These are phyloP conservation scores for Excoecaria cochinchinensis DNA, from an alignment of 345 rosid genomes.

Conservation along the genomic window DNA sequence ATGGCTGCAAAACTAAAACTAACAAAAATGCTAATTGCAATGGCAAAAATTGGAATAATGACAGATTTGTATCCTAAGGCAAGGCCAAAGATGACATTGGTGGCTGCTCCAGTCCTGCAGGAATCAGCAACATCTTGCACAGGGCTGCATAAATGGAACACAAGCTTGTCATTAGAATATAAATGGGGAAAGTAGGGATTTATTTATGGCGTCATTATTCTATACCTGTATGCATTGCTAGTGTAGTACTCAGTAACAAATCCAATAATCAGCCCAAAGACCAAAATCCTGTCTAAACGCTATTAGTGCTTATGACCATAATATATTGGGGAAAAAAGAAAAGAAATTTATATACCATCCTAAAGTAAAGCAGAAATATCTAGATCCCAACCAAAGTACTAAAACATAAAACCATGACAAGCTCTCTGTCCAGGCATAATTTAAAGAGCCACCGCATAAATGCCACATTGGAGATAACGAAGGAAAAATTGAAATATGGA, in stretches of 20 bases:
- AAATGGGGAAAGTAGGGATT: neutral
- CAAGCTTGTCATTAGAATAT: neutral
- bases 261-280: slow-evolving; percentile 66
- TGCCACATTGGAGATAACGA: too few relatives aligned
- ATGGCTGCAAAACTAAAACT: slow-evolving; percentile 82
- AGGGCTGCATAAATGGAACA: slow-evolving; percentile 29
- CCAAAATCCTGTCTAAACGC: too few relatives aligned
- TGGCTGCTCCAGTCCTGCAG: slow-evolving; percentile 74
- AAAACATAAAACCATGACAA: too few relatives aligned
- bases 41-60: slow-evolving; percentile 78
- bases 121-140: slow-evolving; percentile 52
- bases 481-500: too few relatives aligned
- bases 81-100: slow-evolving; percentile 83
- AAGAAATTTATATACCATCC: too few relatives aligned
- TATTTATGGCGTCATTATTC: neutral
- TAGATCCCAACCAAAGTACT: too few relatives aligned
- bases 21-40: slow-evolving; percentile 66
- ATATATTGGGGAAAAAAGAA: too few relatives aligned
- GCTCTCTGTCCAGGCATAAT: too few relatives aligned
- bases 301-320: too few relatives aligned
- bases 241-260: slow-evolving; percentile 69
- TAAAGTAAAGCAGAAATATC: too few relatives aligned
- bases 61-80: slow-evolving; percentile 89
- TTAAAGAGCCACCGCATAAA: too few relatives aligned
- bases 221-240: slow-evolving; percentile 73